Evolutionary conservation across 2,329 filamentous ascomycete genomes (phyloP).

Genomic region (Chaetomium sp.): DNA sequence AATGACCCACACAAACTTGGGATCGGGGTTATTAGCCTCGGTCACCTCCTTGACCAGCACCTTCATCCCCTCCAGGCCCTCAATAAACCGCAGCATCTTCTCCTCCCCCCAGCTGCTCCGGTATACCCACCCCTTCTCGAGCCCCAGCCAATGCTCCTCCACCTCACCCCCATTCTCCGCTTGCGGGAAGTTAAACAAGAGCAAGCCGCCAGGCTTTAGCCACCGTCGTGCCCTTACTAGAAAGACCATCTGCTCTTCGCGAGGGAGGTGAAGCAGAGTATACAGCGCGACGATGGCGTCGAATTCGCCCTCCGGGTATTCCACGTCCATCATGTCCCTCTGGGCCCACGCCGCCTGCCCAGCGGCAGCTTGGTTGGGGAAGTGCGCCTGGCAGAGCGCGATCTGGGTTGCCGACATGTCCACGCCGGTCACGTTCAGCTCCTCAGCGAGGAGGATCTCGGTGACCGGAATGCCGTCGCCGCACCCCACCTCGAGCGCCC

Average conservation of each 20-base stretch:
- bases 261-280: constrained; percentile 57
- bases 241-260: constrained; percentile 51
- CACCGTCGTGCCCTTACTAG: constrained; percentile 49
- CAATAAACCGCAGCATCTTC: constrained; percentile 39
- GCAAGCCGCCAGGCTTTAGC: constrained; percentile 54
- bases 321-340: constrained; percentile 46
- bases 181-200: constrained; percentile 52
- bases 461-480: constrained; percentile 46
- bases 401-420: constrained; percentile 48
- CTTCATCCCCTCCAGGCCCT: constrained; percentile 38
- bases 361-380: constrained; percentile 20
- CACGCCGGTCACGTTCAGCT: constrained; percentile 42
- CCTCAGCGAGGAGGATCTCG: constrained; percentile 38
- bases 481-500: constrained; percentile 48
- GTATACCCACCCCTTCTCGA: constrained; percentile 48
- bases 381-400: constrained; percentile 36
- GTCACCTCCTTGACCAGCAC: constrained; percentile 39
- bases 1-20: constrained; percentile 46
- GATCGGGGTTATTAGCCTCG: constrained; percentile 35
- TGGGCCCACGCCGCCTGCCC: constrained; percentile 31
- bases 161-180: constrained; percentile 37
- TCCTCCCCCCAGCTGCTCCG: constrained; percentile 47
- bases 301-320: constrained; percentile 41
- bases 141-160: constrained; percentile 43
- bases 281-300: constrained; percentile 57